A percentile compares a stretch with the other conserved stretches of the same genome.
phyloP scores from a whole-genome alignment of 495 filamentous ascomycete genomes.

The Neurospora sp. region DNA sequence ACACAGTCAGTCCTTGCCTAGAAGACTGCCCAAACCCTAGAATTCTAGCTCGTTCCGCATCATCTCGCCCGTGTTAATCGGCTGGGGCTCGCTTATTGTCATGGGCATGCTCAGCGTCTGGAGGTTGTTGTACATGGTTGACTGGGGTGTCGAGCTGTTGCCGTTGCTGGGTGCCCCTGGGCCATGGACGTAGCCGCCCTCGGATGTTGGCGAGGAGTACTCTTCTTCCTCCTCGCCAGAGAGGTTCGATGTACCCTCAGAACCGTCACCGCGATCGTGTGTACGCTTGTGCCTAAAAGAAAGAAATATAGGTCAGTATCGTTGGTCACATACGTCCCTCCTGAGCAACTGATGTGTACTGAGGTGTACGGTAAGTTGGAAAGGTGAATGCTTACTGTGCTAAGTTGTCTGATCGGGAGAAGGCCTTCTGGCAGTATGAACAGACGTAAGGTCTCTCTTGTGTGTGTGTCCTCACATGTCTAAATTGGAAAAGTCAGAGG shows the following conservation, averaged over 20 bases:
- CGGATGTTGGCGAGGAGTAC: conserved; percentile 54
- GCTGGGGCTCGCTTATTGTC: conserved; percentile 44
- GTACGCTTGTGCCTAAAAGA: conserved; percentile 77
- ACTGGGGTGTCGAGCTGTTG: conserved; percentile 21
- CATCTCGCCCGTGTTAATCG: conserved; percentile 35
- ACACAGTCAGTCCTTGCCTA: conserved; percentile 33
- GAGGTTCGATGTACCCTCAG: conserved; percentile 54
- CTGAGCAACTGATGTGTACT: conserved; percentile 11
- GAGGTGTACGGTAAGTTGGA: conserved; percentile 11
- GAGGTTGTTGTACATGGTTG: conserved; percentile 35
- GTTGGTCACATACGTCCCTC: conserved; percentile 9
- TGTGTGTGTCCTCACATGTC: conserved; percentile 97
- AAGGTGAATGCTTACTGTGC: conserved; percentile 67
- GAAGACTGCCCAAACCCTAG: conserved; percentile 24
- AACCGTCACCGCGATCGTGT: conserved; percentile 68
- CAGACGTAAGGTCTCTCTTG: conserved; percentile 98
- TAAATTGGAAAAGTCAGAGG: conserved; percentile 44
- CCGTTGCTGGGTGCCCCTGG: conserved; percentile 34
- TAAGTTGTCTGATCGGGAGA: conserved; percentile 95
- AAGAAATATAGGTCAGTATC: conserved; percentile 10
- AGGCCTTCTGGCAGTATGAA: conserved; percentile 95
- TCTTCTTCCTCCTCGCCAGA: conserved; percentile 74
- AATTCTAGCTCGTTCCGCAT: conserved; percentile 12
- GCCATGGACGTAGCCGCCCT: conserved; percentile 39
- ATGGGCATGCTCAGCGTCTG: conserved; percentile 48